phyloP scores from a whole-genome alignment of 495 filamentous ascomycete genomes.

The Hyaloscypha variabilis region DNA sequence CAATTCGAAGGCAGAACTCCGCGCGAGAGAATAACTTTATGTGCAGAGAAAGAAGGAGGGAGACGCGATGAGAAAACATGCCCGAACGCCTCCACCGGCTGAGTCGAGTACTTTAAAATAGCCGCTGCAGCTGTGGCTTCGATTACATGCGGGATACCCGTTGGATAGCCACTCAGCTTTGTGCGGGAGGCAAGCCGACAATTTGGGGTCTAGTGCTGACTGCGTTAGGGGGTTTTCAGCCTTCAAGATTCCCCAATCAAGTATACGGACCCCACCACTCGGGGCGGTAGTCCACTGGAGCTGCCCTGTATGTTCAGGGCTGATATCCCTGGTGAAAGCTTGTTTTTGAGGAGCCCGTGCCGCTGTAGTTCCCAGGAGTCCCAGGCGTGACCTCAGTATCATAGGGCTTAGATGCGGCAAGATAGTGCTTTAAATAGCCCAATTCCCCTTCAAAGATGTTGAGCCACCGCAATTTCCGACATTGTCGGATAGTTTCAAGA shows the following conservation, averaged over 20 bases:
- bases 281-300: not conserved
- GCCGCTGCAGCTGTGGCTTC: not conserved
- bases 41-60: conserved; percentile 1
- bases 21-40: not conserved
- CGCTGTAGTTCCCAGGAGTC: too few relatives aligned
- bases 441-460: too few relatives aligned
- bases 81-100: not conserved
- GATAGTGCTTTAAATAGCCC: too few relatives aligned
- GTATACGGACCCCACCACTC: not conserved
- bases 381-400: too few relatives aligned
- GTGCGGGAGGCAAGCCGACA: not conserved
- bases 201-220: conserved; percentile 3
- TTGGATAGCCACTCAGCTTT: not conserved
- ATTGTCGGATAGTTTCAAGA: too few relatives aligned
- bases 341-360: too few relatives aligned
- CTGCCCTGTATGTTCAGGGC: not conserved
- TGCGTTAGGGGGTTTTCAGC: conserved; percentile 3
- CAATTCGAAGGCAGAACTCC: not conserved
- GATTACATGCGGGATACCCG: not conserved
- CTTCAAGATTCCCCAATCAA: not conserved
- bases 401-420: too few relatives aligned
- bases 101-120: not conserved
- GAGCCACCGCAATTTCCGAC: too few relatives aligned
- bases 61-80: not conserved
- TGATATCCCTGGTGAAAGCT: not conserved